Evolutionary conservation across 1,139 yeast species (phyloP), one percentile per base, ranked within the genome.

Genomic region (Barnettozyma hawaiiensis): DNA sequence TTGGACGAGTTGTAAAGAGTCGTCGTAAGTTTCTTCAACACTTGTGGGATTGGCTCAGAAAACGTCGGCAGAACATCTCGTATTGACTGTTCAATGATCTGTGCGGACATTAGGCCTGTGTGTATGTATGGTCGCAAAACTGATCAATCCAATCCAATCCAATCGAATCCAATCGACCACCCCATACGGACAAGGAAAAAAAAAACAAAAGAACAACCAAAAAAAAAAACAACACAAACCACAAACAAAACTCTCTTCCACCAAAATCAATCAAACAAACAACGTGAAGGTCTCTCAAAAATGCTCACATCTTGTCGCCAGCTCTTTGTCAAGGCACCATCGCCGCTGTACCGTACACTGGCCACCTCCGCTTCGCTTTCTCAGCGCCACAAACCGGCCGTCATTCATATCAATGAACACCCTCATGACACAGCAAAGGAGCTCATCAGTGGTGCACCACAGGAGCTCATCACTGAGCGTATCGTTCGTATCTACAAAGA

Each of bases 401-500:
- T 49, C n/a, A 39, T 50, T 34, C 46, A 43, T 31, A 39, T 45
- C 18, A 52, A 50, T 28, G 52, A 52, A 31, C 48, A 51, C 12
- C 59, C 58, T 40, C 47, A 50, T 23, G 61, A 55, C 34, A 45
- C 63, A 16, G 70, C 73, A 43, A 81, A 78, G 53, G 90, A 85
- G 62, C 54, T 80, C 37, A 69, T 82, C 40, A 78, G 85, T 42
- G 95, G 95, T n/a, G 95, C 95, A 3, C 95, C 95, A 39, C 61
- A 61, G 41, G 89, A 78, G 46, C 65, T 82, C 47, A 63, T 75
- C 44, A 73, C 80, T 41, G 68, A 71, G 52, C 75, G 96, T 63
- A 73, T 79, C 24, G 95, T 82, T 7, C 76, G 94, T 62, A 86
- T 86, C 58, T 86, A 71, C 64, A 76, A 81, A 63, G 89, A 83